These are phyloP conservation scores for Exophiala sideris DNA, from an alignment of 2,329 filamentous ascomycete genomes.

Conservation along the genomic window DNA sequence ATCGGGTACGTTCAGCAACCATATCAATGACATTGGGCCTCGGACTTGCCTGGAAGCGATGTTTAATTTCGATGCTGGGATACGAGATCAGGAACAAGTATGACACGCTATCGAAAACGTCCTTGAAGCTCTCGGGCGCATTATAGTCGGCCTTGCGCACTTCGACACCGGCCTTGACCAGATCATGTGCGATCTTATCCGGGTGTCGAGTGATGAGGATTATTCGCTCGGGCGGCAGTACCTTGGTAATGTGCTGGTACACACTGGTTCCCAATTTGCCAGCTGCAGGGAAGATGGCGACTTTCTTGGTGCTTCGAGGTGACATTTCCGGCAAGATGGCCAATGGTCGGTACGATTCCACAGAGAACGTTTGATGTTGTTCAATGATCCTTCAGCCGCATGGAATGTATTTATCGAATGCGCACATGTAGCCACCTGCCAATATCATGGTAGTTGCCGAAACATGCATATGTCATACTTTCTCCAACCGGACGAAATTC, in stretches of 20 bases:
- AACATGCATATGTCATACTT: no score
- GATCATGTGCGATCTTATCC: not conserved
- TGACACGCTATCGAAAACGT: conserved; percentile 49
- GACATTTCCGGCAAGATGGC: no score
- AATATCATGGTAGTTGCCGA: no score
- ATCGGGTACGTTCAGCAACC: not conserved
- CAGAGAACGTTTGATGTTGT: no score
- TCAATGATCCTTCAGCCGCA: no score
- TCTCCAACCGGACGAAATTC: no score
- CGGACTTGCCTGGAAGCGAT: conserved; percentile 32
- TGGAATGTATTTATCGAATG: no score
- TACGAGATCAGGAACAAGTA: conserved; percentile 55
- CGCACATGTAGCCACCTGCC: no score
- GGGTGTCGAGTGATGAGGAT: conserved; percentile 1
- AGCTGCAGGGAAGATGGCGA: not conserved
- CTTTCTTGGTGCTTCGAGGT: not conserved
- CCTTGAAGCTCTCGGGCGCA: conserved; percentile 41
- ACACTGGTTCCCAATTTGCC: not conserved
- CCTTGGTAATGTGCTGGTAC: not conserved
- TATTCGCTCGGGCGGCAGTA: not conserved
- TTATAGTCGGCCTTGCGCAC: conserved; percentile 45
- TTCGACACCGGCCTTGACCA: not conserved
- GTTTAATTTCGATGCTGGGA: conserved; percentile 47
- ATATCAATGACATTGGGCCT: not conserved
- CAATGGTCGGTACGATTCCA: no score